Percentiles rank a stretch among this genome's conserved stretches.
phyloP scores from a whole-genome alignment of 176 grass and related monocot genomes.

The Poa annua region DNA sequence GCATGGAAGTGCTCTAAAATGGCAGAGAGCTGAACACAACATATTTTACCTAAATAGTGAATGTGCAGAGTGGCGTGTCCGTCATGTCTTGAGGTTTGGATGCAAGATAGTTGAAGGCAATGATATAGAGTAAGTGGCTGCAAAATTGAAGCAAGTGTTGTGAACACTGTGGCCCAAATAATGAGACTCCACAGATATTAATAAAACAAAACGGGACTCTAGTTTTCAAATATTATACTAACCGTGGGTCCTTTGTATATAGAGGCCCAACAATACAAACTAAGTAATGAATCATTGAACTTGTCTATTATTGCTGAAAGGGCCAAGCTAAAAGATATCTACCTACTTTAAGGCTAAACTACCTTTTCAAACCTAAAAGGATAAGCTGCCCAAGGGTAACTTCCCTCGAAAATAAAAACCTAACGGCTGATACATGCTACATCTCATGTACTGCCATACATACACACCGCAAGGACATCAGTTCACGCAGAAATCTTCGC shows the following conservation, averaged over 20 bases:
- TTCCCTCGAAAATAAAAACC: not conserved
- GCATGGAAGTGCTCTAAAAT: constrained; percentile 12
- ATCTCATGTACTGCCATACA: not conserved
- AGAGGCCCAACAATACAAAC: not conserved
- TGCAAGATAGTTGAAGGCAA: constrained; percentile 63
- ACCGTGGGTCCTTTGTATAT: not conserved
- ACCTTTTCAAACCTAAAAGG: not conserved
- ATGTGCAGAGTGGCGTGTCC: constrained; percentile 53
- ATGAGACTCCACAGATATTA: constrained; percentile 22
- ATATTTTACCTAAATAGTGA: constrained; percentile 96
- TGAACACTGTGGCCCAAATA: constrained; percentile 16
- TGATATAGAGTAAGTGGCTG: constrained; percentile 92
- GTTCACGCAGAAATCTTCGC: not conserved
- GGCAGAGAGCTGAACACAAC: constrained; percentile 22
- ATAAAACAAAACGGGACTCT: not conserved
- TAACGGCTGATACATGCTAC: not conserved
- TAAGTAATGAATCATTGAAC: not conserved
- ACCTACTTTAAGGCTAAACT: not conserved
- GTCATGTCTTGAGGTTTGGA: constrained; percentile 54
- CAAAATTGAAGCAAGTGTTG: constrained; percentile 34
- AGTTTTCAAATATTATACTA: constrained; percentile 12
- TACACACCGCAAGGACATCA: not conserved
- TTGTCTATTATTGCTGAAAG: not conserved
- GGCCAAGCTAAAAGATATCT: not conserved
- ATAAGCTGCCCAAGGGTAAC: not conserved